Base-by-base conservation (phyloP, 164 flowering plant species). In the Euptelea pleiosperma region DNA sequence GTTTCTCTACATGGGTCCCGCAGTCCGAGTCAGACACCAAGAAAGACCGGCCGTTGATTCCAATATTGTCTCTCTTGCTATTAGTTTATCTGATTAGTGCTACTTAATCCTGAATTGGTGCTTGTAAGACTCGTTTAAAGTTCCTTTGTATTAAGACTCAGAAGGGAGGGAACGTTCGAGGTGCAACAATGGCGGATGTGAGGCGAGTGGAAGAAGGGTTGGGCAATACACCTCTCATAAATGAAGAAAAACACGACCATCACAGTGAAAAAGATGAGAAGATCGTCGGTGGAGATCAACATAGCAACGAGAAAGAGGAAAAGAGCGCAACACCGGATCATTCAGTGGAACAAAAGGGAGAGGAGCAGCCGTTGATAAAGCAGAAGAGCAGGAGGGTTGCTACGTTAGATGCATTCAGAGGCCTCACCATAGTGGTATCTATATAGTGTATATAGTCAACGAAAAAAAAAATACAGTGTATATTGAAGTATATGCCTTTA, bases 361-460 rank as follows among this genome's bases (percentile, higher is more conserved):
- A 24, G 16, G 55, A 58, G 31, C 25, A 52, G 28, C 71, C 66
- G 1, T 7, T 63, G 49, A 43, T 62, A n/a, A 72, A 68, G 77
- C 71, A 35, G 25, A 82, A 69, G 69, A 73, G 60, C 64, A 84
- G 76, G 71, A 80, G 90, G 66, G 62, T 87, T 66, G 88, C 88
- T 6, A 76, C 90, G 3, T 70, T 87, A 36, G 89, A 87, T 77
- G 94, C 86, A 26, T 87, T 87, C 46, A 79, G 90, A 75, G 94
- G 94, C 29, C 85, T 87, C 19, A 87, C 90, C 26, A 75, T 84
- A 21, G 94, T 82, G 68, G 88, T 84, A 62, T 49, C 1, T 40
- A n/a, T n/a, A n/a, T n/a, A n/a, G n/a, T n/a, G n/a, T n/a, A n/a
- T n/a, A n/a, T n/a, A n/a, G n/a, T n/a, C n/a, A n/a, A n/a, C n/a